Base-by-base conservation (phyloP, 2,329 filamentous ascomycete species). In the Cercospora sp. region DNA sequence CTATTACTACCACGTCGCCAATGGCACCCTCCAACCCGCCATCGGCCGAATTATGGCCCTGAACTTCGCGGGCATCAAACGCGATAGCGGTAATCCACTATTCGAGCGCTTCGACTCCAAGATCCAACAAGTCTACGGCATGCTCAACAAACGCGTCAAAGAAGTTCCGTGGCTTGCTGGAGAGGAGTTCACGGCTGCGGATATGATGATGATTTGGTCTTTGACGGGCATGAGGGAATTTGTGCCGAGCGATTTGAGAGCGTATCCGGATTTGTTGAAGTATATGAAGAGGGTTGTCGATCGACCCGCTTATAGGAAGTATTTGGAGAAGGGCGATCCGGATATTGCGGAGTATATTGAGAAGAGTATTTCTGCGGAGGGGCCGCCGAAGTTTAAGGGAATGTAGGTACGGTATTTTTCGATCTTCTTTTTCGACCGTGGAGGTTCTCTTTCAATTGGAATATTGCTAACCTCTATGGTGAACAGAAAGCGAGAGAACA, bases 121-220 rank as follows among this genome's bases (percentile, higher is more conserved):
- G 12, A 72, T 85, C 2, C 65, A 76, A 3, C 75, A 70, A n/a
- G 76, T 79, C 0, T 68, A 90, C 36, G 53, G 66, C n/a, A 71
- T 81, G 23, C 62, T 88, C 28, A 82, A 91, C 45, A 76, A 82
- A 2, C 79, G 85, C 10, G 75, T 91, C 2, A 72, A 70, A 3
- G 68, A 77, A 1, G 84, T 81, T 40, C 75, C 80, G 7, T 91
- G 84, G 82, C 78, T 91, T 23, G 88, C 86, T 0, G 90, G 89
- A 2, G 79, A 83, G 0, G 81, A 88, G 61, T 87, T 91, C 67
- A 90, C 87, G 42, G 87, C 82, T 0, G 89, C 89, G 1, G 90
- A 92, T 77, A 80, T 90, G 45, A 90, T 91, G 87, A 80, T 79
- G 4, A 82, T 89, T 0, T 90, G 85, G 73, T 80, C 82, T 13